phyloP scores from a whole-genome alignment of 1,284 basidiomycete species.

The Afroboletus lepidellus region DNA sequence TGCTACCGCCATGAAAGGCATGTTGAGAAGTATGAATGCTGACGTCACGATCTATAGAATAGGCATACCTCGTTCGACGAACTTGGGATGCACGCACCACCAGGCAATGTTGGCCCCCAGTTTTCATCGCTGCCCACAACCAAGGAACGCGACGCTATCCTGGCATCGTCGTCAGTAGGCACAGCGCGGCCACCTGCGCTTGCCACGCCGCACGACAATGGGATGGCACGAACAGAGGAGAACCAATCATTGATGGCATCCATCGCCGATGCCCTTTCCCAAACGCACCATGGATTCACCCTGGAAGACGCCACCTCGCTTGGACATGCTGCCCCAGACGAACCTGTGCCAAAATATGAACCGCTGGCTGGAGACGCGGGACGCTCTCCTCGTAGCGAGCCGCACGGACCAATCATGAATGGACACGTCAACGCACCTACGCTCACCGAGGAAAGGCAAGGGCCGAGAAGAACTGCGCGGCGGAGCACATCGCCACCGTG shows the following conservation, averaged over 20 bases:
- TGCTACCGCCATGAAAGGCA: conserved; percentile 15
- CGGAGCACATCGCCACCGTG: conserved; percentile 31
- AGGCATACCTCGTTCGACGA: conserved; percentile 29
- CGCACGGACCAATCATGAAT: conserved; percentile 20
- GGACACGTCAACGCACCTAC: conserved; percentile 13
- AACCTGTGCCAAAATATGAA: conserved; percentile 33
- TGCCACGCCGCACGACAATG: conserved; percentile 10
- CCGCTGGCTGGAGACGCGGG: background rate
- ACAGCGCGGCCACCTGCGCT: conserved; percentile 8
- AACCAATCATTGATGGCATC: conserved; percentile 51
- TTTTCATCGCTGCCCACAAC: conserved; percentile 25
- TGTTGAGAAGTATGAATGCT: conserved; percentile 10
- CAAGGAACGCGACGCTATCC: conserved; percentile 13
- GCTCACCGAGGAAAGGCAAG: conserved; percentile 14
- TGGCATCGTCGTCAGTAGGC: conserved; percentile 1
- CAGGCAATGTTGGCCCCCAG: conserved; percentile 12
- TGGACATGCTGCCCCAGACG: conserved; percentile 19
- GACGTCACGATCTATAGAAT: conserved; percentile 16
- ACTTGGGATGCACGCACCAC: conserved; percentile 21
- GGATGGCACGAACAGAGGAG: conserved; percentile 19
- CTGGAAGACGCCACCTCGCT: conserved; percentile 26
- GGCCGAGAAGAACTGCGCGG: conserved; percentile 27
- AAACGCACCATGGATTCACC: conserved; percentile 25
- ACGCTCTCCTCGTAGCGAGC: conserved; percentile 15
- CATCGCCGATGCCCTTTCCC: conserved; percentile 48